Evolutionary conservation across 139 green algal species (phyloP).

Genomic region (Haematococcus sp.): DNA sequence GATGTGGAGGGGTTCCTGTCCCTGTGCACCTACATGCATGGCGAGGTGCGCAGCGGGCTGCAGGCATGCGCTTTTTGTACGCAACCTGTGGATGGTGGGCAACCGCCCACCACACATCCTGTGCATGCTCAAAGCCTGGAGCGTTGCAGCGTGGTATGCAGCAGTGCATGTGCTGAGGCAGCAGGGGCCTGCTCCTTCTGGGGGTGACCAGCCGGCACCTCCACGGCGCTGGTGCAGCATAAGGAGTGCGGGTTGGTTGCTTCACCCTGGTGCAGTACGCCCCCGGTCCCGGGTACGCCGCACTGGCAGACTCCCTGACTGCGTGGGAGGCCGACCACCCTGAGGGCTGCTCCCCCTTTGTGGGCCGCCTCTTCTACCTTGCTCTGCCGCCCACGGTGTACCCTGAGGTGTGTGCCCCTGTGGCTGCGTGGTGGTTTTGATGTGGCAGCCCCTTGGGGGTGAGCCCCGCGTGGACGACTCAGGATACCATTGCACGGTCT

Average conservation of each 20-base stretch:
- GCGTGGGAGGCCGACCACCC: conserved; percentile 38
- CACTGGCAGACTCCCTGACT: conserved; percentile 39
- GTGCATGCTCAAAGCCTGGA: neutral
- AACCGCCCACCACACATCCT: no score
- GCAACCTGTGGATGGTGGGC: no score
- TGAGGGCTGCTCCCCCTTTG: conserved; percentile 9
- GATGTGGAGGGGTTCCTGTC: conserved; percentile 65
- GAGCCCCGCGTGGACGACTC: no score
- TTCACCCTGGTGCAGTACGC: conserved; percentile 58
- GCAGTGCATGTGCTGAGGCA: neutral
- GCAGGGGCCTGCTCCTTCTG: no score
- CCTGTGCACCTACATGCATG: conserved; percentile 60
- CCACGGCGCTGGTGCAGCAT: neutral
- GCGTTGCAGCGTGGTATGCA: neutral
- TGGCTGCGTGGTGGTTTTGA: neutral
- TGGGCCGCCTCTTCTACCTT: conserved; percentile 91
- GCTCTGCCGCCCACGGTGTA: conserved; percentile 95
- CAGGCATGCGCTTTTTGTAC: no score
- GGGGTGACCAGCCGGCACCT: neutral
- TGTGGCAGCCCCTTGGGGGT: no score
- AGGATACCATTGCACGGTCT: no score
- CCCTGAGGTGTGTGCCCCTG: conserved; percentile 58
- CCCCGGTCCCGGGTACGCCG: conserved; percentile 51
- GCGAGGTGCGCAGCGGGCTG: no score
- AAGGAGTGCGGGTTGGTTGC: no score